Percentiles rank a stretch among this genome's conserved stretches.
These are phyloP conservation scores for Aureobasidium sp. DNA, from an alignment of 2,329 filamentous ascomycete genomes.

Conservation along the genomic window DNA sequence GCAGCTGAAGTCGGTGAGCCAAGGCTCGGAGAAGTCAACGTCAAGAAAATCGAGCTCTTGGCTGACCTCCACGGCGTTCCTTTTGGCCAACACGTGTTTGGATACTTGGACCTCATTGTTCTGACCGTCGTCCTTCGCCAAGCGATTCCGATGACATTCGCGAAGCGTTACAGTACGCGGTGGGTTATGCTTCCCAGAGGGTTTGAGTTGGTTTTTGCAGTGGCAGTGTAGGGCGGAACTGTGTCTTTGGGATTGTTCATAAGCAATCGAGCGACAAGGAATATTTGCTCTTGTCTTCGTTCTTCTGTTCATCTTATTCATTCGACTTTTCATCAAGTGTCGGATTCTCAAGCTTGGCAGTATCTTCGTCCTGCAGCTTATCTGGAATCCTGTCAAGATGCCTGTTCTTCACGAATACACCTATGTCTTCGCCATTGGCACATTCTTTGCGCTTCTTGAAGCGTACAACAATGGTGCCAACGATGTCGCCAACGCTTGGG, in stretches of 20 bases:
- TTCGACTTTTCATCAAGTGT: background rate
- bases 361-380: background rate
- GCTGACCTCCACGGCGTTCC: background rate
- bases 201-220: conserved; percentile 11
- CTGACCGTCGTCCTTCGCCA: background rate
- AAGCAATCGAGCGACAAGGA: background rate
- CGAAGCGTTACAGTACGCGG: conserved; percentile 14
- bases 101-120: conserved; percentile 18
- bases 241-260: conserved; percentile 9
- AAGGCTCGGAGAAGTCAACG: background rate
- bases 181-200: background rate
- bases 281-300: background rate
- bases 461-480: conserved; percentile 71
- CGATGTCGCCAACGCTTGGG: conserved; percentile 64
- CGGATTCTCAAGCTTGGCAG: background rate
- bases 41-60: conserved; percentile 2
- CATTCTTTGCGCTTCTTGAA: conserved; percentile 71
- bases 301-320: background rate
- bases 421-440: conserved; percentile 71
- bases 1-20: conserved; percentile 3
- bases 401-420: conserved; percentile 58
- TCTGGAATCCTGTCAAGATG: conserved; percentile 22
- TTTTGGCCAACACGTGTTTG: conserved; percentile 11
- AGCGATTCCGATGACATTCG: conserved; percentile 9
- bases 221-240: conserved; percentile 7